A percentile compares a stretch with the other conserved stretches of the same genome.
These are phyloP conservation scores for Zychaea mexicana DNA, from an alignment of 371 early-diverging fungal genomes.

Conservation along the genomic window DNA sequence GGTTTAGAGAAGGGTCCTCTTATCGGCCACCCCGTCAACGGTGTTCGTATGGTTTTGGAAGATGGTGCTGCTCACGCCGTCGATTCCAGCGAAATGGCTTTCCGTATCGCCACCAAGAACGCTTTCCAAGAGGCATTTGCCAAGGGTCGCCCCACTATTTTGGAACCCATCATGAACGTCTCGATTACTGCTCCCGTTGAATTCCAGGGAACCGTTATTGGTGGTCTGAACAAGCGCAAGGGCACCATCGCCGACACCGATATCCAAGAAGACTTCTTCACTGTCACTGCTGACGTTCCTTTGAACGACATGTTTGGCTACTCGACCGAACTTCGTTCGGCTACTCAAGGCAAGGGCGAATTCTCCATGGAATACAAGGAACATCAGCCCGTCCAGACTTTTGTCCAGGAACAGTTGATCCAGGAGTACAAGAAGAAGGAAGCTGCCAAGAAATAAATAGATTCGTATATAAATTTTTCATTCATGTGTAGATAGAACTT, in stretches of 20 bases:
- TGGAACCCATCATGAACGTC: slow-evolving; percentile 98
- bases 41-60: slow-evolving; percentile 87
- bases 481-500: background rate
- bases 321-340: slow-evolving; percentile 91
- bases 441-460: slow-evolving; percentile 25
- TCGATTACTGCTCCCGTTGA: slow-evolving; percentile 89
- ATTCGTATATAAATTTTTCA: background rate
- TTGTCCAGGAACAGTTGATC: slow-evolving; percentile 86
- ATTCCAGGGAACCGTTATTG: slow-evolving; percentile 94
- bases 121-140: slow-evolving; percentile 91
- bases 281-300: slow-evolving; percentile 84
- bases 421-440: slow-evolving; percentile 67
- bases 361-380: slow-evolving; percentile 97
- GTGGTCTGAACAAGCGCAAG: slow-evolving; percentile 94
- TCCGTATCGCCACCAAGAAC: slow-evolving; percentile 86
- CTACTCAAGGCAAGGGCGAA: slow-evolving; percentile 98
- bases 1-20: slow-evolving; percentile 90
- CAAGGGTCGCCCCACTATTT: slow-evolving; percentile 79
- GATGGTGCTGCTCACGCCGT: slow-evolving; percentile 96
- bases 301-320: slow-evolving; percentile 98
- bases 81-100: slow-evolving; percentile 97
- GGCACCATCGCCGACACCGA: slow-evolving; percentile 94
- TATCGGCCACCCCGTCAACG: slow-evolving; percentile 91
- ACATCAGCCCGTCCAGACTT: slow-evolving; percentile 81
- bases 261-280: slow-evolving; percentile 92